These are phyloP conservation scores for Pichia heedii DNA, from an alignment of 805 yeast species.

Conservation along the genomic window DNA sequence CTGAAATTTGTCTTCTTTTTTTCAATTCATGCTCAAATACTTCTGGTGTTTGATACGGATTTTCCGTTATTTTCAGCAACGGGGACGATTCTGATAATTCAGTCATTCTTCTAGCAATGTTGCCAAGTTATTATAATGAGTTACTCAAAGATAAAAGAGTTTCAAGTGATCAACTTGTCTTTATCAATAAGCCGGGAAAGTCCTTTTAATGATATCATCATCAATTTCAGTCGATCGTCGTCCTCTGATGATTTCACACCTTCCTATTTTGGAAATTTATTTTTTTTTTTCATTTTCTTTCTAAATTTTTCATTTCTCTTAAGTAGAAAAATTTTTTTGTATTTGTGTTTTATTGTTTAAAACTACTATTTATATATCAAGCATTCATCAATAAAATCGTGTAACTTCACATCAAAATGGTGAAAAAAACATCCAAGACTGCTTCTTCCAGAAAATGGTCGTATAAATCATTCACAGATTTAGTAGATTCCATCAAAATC, in stretches of 20 bases:
- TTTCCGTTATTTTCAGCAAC: not conserved
- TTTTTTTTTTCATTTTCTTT: not conserved
- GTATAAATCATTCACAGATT: conserved; percentile 70
- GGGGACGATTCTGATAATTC: not conserved
- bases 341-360: no score
- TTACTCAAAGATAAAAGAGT: no score
- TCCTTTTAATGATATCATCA: no score
- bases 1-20: not conserved
- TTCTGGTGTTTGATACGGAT: not conserved
- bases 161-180: no score
- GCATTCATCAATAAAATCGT: no score
- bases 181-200: no score
- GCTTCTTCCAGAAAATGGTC: conserved; percentile 50
- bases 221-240: not conserved
- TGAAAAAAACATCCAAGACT: conserved; percentile 36
- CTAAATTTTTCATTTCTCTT: not conserved
- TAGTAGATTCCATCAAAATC: conserved; percentile 74
- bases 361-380: no score
- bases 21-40: not conserved
- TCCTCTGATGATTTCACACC: not conserved
- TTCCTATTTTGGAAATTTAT: not conserved
- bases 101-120: not conserved
- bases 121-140: not conserved
- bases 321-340: no score
- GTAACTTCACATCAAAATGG: no score